Conservation (phyloP, 108 stramenopile species). For the Cyclotella atomus region DNA sequence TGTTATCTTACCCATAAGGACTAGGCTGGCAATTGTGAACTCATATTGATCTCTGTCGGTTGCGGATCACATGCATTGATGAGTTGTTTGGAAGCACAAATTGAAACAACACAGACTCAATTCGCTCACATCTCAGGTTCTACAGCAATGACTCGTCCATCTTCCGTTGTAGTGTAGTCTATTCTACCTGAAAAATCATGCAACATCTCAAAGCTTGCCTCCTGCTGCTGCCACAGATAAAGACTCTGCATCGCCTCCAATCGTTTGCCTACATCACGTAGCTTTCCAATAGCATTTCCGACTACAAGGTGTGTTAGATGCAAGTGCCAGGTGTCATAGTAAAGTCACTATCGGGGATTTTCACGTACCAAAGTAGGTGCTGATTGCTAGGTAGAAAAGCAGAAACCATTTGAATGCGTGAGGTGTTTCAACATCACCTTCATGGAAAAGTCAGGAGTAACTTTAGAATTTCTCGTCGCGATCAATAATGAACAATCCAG, state of each 20-base stretch:
- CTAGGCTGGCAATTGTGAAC: slow-evolving; percentile 58
- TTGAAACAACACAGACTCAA: background rate
- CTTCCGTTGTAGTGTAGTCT: slow-evolving; percentile 4
- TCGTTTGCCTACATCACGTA: slow-evolving; percentile 34
- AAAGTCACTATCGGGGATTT: too few relatives aligned
- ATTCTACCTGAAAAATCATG: slow-evolving; percentile 25
- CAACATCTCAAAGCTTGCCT: slow-evolving; percentile 33
- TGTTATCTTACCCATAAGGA: slow-evolving; percentile 51
- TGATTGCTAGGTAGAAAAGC: slow-evolving; percentile 52
- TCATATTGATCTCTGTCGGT: slow-evolving; percentile 52
- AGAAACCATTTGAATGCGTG: slow-evolving; percentile 50
- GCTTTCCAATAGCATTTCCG: slow-evolving; percentile 41
- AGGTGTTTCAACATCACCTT: slow-evolving; percentile 59
- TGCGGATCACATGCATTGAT: background rate
- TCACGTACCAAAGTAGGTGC: too few relatives aligned
- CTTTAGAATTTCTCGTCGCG: too few relatives aligned
- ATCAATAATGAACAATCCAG: too few relatives aligned
- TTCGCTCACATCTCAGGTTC: slow-evolving; percentile 23
- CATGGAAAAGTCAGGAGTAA: slow-evolving; percentile 1
- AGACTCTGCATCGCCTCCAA: slow-evolving; percentile 30
- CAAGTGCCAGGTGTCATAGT: too few relatives aligned
- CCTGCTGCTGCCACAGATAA: slow-evolving; percentile 60
- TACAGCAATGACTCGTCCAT: background rate
- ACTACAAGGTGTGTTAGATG: too few relatives aligned
- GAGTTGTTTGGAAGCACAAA: background rate